Evolutionary conservation across 257 asterid genomes (phyloP), one percentile per base, ranked within the genome.

Genomic region (Plantago major): DNA sequence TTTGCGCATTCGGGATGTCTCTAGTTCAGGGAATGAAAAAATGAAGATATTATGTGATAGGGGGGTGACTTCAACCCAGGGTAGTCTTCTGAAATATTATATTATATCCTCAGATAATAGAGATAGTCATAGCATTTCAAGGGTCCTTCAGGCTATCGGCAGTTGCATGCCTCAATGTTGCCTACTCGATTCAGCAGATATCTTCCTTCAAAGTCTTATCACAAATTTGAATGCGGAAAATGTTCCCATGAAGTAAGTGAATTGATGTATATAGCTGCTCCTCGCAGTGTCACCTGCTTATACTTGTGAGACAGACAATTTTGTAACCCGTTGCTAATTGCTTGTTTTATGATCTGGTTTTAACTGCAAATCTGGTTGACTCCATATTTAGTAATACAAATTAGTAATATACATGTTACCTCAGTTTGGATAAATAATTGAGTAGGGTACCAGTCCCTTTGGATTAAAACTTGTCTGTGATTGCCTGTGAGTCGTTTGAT

Each of bases 191-290:
- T 65, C 87, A 42, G 64, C 75, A 38, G 77, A 77, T 58, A n/a
- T 63, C 37, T 79, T 77, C 60, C 53, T 87, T 63, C 75, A 19
- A 70, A 75, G 72, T 73, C 76, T 75, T 71, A 65, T 85, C 12
- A 17, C 79, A 64, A 76, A 85, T 50, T 68, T 62, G 65, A 61
- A 73, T 54, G 83, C 83, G 68, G 73, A 79, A 80, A 86, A 74
- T 70, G 87, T 87, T 63, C 83, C 90, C 11, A 55, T 79, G 64
- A 80, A 73, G 99, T 93, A 77, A 74, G 94, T 79, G 17, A 58
- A 17, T 64, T 58, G 13, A 46, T 52, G 49, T 50, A 28, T 42
- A 37, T 61, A 37, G 54, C 11, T n/a, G 19, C 18, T 17, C n/a
- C n/a, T n/a, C 54, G 3, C 14, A 15, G 16, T 46, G 16, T n/a